Base-by-base conservation (phyloP, 225 moss, liverwort and hornwort species). In the Straminergon stramineum region DNA sequence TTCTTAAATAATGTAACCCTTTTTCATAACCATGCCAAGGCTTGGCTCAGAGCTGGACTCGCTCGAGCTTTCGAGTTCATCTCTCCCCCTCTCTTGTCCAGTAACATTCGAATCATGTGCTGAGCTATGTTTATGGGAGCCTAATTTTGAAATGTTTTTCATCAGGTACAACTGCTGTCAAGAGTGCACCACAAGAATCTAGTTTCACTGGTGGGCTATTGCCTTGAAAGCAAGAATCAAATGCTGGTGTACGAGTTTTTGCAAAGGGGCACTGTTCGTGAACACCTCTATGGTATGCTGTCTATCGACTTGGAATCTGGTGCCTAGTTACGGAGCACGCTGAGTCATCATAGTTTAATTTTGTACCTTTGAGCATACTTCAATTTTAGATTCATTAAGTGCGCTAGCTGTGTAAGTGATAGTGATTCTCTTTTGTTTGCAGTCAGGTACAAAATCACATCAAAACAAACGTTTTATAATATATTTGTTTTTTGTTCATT, bases 101-200 rank as follows among this genome's bases (percentile, higher is more conserved):
- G 9, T 56, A 74, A 17, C 16, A 70, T 45, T 41, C 17, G 17
- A 43, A 24, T n/a, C 39, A 28, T 43, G 22, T 16, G 27, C 65
- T 20, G 2, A 39, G 39, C 70, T 73, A 45, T 43, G 28, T 39
- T 62, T 10, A 6, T 24, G 79, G 45, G 39, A 61, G 61, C 23
- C 62, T 73, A 24, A 43, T 64, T 45, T 28, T 10, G 17, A 55
- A 18, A 34, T 10, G 23, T 64, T 5, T 75, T 35, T 58, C 69
- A 67, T 13, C 84, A 96, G 96, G 95, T 96, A 35, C 90, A 88
- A 78, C 85, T 95, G 74, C 80, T 96, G 67, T 95, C 96, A 39
- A 92, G 92, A 76, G 93, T 97, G 15, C 96, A 97, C 89, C 96
- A 97, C 90, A 92, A 77, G 74, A 93, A 97, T 89, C 87, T 97